Evolutionary conservation across 2,329 filamentous ascomycete species (phyloP).

Genomic region (Fusarium secorum): DNA sequence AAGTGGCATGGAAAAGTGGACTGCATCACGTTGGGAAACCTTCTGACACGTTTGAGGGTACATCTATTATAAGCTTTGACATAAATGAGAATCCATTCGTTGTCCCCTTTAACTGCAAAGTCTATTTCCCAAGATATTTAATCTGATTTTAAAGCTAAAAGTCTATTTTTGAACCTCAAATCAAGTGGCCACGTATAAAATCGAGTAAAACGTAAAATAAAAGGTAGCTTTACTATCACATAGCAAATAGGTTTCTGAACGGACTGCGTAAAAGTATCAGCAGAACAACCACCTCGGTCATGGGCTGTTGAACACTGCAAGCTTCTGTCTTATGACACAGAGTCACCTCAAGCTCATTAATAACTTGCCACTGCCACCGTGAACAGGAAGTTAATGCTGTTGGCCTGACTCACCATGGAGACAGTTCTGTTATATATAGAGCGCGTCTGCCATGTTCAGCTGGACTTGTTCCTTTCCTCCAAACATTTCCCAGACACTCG

Average conservation of each 20-base stretch:
- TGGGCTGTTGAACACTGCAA: background rate
- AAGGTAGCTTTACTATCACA: rapidly evolving
- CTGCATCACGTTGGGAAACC: background rate
- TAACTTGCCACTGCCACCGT: background rate
- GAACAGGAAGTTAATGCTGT: background rate
- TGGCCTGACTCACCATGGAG: background rate
- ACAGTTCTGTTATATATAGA: background rate
- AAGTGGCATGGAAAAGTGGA: background rate
- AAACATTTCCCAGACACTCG: too few species aligned
- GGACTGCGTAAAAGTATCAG: rapidly evolving
- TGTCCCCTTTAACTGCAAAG: background rate
- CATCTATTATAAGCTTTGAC: background rate
- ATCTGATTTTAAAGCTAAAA: background rate
- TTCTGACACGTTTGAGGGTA: background rate
- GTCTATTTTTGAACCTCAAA: too few species aligned
- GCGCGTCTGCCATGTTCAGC: too few species aligned
- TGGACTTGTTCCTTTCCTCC: background rate
- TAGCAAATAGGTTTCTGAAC: background rate
- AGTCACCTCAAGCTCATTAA: background rate
- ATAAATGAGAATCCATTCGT: rapidly evolving
- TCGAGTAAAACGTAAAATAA: rapidly evolving
- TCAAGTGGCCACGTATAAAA: background rate
- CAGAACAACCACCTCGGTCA: background rate
- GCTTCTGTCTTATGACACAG: background rate
- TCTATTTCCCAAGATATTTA: too few species aligned